Evolutionary conservation across 2,329 filamentous ascomycete genomes (phyloP).

Genomic region (Ophiostoma perfectum): DNA sequence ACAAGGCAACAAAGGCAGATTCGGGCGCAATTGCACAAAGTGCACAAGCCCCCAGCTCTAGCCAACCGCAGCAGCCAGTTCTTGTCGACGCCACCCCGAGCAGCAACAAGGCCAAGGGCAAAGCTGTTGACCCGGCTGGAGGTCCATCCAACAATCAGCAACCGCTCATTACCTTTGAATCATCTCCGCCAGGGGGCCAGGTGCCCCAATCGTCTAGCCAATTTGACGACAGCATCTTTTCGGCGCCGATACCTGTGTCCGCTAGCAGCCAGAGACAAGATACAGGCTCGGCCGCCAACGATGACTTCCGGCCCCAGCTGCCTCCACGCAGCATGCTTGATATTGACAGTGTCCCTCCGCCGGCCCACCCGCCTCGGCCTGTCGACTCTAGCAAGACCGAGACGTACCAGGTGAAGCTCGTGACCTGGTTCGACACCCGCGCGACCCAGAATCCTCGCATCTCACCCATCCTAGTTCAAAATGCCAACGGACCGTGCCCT

Average conservation of each 20-base stretch:
- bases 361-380: conserved; percentile 37
- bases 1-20: background rate
- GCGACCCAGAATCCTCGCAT: conserved; percentile 57
- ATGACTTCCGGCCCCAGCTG: conserved; percentile 30
- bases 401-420: conserved; percentile 89
- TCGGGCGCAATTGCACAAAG: background rate
- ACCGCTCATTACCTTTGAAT: conserved; percentile 18
- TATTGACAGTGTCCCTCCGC: conserved; percentile 25
- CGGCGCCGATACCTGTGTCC: background rate
- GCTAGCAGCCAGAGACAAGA: background rate
- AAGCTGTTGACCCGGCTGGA: conserved; percentile 21
- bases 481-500: conserved; percentile 90
- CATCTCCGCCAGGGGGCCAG: background rate
- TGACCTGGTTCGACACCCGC: conserved; percentile 71
- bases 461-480: conserved; percentile 89
- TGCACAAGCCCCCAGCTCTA: background rate
- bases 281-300: background rate
- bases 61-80: conserved; percentile 5
- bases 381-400: conserved; percentile 48
- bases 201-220: background rate
- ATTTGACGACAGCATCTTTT: background rate
- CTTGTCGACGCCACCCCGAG: background rate
- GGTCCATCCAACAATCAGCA: conserved; percentile 2
- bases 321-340: conserved; percentile 26
- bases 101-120: conserved; percentile 19